phyloP scores from a whole-genome alignment of 2,329 filamentous ascomycete species.

The Diaporthe batatas region DNA sequence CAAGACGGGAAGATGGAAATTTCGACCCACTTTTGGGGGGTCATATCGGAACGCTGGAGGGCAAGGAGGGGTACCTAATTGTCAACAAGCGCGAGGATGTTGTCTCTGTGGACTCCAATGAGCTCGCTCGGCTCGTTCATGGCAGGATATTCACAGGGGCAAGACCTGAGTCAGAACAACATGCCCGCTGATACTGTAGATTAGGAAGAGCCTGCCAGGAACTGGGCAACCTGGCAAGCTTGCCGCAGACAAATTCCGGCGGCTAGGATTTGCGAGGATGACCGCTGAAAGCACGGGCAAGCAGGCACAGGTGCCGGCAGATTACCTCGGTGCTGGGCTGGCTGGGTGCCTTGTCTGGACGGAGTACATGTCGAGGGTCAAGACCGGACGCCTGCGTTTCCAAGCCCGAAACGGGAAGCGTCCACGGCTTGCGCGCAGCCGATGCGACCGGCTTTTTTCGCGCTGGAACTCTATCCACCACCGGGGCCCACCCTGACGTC shows the following conservation, averaged over 20 bases:
- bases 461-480: constrained; percentile 34
- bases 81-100: constrained; percentile 25
- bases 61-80: not conserved
- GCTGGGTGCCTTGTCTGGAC: too few species aligned
- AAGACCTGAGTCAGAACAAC: constrained; percentile 10
- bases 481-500: constrained; percentile 40
- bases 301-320: constrained; percentile 9
- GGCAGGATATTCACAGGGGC: not conserved
- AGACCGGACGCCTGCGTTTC: constrained; percentile 7
- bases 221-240: constrained; percentile 10
- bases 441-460: constrained; percentile 33
- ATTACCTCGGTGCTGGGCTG: constrained; percentile 12
- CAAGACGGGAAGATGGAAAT: not conserved
- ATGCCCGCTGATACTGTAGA: not conserved
- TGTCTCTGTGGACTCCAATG: not conserved
- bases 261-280: constrained; percentile 20
- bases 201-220: constrained; percentile 1
- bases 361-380: not conserved
- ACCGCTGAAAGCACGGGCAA: constrained; percentile 27
- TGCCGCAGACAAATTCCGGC: not conserved
- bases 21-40: constrained; percentile 29
- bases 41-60: constrained; percentile 16
- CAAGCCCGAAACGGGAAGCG: constrained; percentile 33
- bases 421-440: constrained; percentile 18
- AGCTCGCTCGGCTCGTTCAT: constrained; percentile 15